Conservation (phyloP, 352 stramenopile species). For the Phytopythium boreale region DNA sequence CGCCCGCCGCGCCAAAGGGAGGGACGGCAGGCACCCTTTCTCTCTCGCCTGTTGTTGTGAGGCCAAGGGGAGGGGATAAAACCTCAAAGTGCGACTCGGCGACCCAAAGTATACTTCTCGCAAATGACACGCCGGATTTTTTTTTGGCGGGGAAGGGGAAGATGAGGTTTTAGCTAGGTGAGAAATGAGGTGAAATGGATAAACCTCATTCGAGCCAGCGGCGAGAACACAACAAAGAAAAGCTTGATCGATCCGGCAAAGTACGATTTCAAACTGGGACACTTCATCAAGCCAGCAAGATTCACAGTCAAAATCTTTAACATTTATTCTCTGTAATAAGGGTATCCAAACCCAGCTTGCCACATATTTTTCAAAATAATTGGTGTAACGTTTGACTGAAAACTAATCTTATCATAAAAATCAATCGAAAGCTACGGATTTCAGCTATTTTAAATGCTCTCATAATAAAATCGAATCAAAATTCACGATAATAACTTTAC, state of each 20-base stretch:
- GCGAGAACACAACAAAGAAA: not conserved
- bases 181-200: not conserved
- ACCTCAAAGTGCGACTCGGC: not conserved
- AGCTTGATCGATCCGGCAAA: slow-evolving; percentile 51
- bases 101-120: not conserved
- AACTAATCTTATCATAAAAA: no score
- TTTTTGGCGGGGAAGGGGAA: no score
- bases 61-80: not conserved
- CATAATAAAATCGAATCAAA: no score
- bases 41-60: not conserved
- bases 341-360: no score
- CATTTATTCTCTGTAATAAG: no score
- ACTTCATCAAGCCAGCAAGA: not conserved
- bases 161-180: not conserved
- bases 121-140: not conserved
- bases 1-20: not conserved
- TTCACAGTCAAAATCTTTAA: no score
- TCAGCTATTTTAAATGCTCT: no score
- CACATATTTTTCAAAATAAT: no score
- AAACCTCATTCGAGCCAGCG: slow-evolving; percentile 3
- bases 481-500: no score
- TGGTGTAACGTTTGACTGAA: no score
- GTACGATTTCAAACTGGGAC: slow-evolving; percentile 23
- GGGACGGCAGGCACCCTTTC: not conserved
- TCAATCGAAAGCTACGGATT: no score